Evolutionary conservation across 805 yeast species (phyloP).

Genomic region (Hanseniaspora thailandica): DNA sequence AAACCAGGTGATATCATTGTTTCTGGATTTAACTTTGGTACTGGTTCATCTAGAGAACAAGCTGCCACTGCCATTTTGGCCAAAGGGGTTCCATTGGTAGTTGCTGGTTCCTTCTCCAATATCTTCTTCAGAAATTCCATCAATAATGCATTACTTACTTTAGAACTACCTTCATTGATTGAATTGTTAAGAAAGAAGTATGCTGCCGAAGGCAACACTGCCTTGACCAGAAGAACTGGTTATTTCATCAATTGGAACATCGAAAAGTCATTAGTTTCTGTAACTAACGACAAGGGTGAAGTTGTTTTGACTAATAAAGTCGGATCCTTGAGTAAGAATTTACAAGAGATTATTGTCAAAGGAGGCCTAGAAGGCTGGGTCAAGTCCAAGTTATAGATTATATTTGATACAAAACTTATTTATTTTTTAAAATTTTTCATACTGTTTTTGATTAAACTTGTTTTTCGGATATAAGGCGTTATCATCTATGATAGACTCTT

Average conservation of each 20-base stretch:
- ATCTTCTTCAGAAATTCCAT: constrained; percentile 92
- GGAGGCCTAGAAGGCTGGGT: constrained; percentile 99
- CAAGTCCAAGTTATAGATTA: constrained; percentile 39
- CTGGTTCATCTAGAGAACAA: constrained; percentile 97
- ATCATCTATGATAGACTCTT: background rate
- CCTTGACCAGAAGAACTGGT: constrained; percentile 88
- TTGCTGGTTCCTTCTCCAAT: constrained; percentile 95
- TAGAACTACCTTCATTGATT: constrained; percentile 84
- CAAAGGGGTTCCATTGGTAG: constrained; percentile 81
- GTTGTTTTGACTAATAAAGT: constrained; percentile 68
- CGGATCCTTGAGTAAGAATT: constrained; percentile 87
- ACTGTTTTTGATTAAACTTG: background rate
- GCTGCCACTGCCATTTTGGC: constrained; percentile 98
- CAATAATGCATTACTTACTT: constrained; percentile 86
- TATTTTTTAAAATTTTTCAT: background rate
- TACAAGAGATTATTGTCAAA: constrained; percentile 91
- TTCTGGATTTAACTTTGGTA: constrained; percentile 92
- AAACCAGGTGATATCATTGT: constrained; percentile 80
- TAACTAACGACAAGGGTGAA: constrained; percentile 43
- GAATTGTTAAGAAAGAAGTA: constrained; percentile 62
- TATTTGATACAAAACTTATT: no score
- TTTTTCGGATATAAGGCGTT: no score
- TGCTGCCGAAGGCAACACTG: constrained; percentile 37
- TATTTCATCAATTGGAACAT: constrained; percentile 92
- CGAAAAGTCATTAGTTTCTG: constrained; percentile 66